Percentiles rank a stretch among this genome's conserved stretches.
These are phyloP conservation scores for Lecanicillium sp. DNA, from an alignment of 2,329 filamentous ascomycete genomes.

Conservation along the genomic window DNA sequence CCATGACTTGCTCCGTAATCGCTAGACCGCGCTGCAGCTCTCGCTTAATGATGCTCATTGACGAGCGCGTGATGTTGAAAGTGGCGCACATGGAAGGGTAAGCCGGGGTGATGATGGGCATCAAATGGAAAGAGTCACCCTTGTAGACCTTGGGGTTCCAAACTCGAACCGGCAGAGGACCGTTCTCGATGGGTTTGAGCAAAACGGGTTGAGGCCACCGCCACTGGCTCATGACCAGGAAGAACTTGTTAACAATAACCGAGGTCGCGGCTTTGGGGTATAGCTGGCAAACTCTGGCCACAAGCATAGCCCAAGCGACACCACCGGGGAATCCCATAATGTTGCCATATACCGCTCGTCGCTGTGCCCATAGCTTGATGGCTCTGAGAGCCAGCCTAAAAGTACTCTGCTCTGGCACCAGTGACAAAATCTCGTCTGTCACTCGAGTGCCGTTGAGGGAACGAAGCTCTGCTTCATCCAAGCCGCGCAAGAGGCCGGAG, in stretches of 20 bases:
- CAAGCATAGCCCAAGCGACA: slow-evolving; percentile 97
- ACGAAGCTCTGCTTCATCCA: slow-evolving; percentile 80
- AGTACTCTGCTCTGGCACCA: slow-evolving; percentile 83
- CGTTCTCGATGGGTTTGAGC: slow-evolving; percentile 80
- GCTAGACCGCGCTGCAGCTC: slow-evolving; percentile 74
- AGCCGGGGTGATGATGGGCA: slow-evolving; percentile 97
- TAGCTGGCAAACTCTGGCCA: slow-evolving; percentile 90
- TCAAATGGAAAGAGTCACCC: slow-evolving; percentile 77
- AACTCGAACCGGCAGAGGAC: slow-evolving; percentile 72
- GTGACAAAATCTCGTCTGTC: slow-evolving; percentile 81
- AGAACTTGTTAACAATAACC: slow-evolving; percentile 89
- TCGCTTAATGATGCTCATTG: slow-evolving; percentile 73
- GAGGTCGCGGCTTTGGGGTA: slow-evolving; percentile 90
- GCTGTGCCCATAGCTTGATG: slow-evolving; percentile 94
- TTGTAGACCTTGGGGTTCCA: slow-evolving; percentile 92
- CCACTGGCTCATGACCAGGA: slow-evolving; percentile 85
- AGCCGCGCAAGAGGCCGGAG: slow-evolving; percentile 74
- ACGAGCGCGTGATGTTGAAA: slow-evolving; percentile 85
- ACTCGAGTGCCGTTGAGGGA: slow-evolving; percentile 93
- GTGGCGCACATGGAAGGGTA: slow-evolving; percentile 98
- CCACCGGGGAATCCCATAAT: slow-evolving; percentile 95
- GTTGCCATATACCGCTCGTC: slow-evolving; percentile 88
- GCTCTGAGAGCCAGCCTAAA: slow-evolving; percentile 86
- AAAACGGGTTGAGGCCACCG: slow-evolving; percentile 91
- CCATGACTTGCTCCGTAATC: slow-evolving; percentile 73